Evolutionary conservation across 805 yeast species (phyloP).

Genomic region (Starmerella asiatica): DNA sequence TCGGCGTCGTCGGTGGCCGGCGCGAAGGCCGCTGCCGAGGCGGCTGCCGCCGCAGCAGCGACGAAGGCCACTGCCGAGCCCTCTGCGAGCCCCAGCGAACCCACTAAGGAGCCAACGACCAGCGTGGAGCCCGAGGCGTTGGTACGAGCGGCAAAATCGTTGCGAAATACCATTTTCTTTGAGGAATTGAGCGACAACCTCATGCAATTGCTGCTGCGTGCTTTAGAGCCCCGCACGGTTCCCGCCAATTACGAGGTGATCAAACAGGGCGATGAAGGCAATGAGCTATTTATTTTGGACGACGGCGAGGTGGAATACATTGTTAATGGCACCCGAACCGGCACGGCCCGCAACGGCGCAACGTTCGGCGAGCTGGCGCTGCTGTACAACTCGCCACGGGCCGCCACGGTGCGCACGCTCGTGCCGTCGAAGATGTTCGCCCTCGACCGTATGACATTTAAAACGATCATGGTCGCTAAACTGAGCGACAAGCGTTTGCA

Average conservation of each 20-base stretch:
- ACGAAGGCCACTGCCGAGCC: not conserved
- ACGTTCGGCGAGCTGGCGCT: constrained; percentile 94
- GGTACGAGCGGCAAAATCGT: constrained; percentile 30
- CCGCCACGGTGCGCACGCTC: constrained; percentile 75
- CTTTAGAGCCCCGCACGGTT: constrained; percentile 63
- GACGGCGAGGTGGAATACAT: constrained; percentile 69
- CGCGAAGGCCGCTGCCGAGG: not conserved
- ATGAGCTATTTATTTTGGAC: constrained; percentile 78
- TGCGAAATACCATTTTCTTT: constrained; percentile 73
- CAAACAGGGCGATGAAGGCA: constrained; percentile 89
- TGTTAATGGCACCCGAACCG: constrained; percentile 58
- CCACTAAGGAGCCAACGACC: not conserved
- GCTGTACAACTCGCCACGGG: constrained; percentile 96
- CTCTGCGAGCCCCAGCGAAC: not conserved
- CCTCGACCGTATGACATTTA: constrained; percentile 81
- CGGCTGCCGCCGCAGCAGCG: not conserved
- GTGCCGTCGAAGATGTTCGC: constrained; percentile 77
- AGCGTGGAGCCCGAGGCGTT: constrained; percentile 2
- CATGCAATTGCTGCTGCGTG: constrained; percentile 61
- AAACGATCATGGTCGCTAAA: constrained; percentile 79
- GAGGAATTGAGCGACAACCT: constrained; percentile 69
- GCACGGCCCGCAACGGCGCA: constrained; percentile 69
- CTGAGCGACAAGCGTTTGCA: constrained; percentile 80
- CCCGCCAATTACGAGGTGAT: constrained; percentile 53
- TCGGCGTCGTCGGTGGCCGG: too few species aligned